Evolutionary conservation across 2,329 filamentous ascomycete genomes (phyloP).

Genomic region (Colletotrichum camelliae): DNA sequence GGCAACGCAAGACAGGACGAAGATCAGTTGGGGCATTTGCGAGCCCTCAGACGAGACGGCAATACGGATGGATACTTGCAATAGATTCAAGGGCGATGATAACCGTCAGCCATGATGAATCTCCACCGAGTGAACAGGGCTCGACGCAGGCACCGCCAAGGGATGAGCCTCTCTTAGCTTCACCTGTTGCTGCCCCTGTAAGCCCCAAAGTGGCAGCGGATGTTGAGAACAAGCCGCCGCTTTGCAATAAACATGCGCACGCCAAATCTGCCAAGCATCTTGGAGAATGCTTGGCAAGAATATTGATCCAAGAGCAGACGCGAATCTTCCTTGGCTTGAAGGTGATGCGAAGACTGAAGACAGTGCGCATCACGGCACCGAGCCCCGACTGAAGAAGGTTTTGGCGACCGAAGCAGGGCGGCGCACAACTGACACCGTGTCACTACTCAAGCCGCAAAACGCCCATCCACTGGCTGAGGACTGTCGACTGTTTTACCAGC

Average conservation of each 20-base stretch:
- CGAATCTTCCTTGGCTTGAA: not conserved
- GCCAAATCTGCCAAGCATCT: conserved; percentile 3
- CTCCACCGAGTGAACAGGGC: not conserved
- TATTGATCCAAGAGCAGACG: not conserved
- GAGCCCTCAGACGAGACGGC: not conserved
- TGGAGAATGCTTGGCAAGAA: not conserved
- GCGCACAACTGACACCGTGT: not conserved
- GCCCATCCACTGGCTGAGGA: not conserved
- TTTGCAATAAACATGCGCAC: not conserved
- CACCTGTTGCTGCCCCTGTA: not conserved
- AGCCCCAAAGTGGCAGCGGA: not conserved
- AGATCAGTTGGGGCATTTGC: not conserved
- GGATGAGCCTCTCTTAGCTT: conserved; percentile 12
- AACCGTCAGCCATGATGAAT: not conserved
- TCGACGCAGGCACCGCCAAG: not conserved
- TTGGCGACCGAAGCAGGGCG: not conserved
- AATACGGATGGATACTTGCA: not conserved
- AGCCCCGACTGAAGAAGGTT: not conserved
- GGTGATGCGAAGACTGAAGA: not conserved
- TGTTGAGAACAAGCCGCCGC: not conserved
- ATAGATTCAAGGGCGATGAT: not conserved
- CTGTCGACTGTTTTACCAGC: not conserved
- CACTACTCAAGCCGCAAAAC: not conserved
- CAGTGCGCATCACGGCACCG: not conserved
- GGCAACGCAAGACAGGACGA: not conserved